A percentile compares a stretch with the other conserved stretches of the same genome.
Conservation (phyloP, 2,329 filamentous ascomycete genomes). For the Claviceps digitariae region DNA sequence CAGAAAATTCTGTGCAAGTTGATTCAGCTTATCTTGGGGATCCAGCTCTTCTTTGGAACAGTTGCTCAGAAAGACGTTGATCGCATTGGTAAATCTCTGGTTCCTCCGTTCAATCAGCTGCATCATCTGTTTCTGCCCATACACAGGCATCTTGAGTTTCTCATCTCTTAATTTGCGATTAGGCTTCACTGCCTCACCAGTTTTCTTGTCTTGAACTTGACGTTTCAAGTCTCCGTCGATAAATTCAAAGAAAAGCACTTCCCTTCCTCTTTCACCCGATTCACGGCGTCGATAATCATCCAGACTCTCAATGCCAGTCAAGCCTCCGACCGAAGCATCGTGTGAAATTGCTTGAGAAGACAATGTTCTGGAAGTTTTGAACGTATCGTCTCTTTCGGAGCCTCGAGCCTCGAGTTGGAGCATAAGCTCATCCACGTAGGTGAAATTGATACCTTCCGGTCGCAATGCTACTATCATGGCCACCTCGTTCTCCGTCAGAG, state of each 20-base stretch:
- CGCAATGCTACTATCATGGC: conserved; percentile 67
- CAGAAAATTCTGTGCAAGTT: conserved; percentile 44
- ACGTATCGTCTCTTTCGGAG: conserved; percentile 48
- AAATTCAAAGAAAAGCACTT: conserved; percentile 85
- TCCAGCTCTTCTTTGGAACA: conserved; percentile 54
- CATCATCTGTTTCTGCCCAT: conserved; percentile 84
- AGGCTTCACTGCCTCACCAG: conserved; percentile 56
- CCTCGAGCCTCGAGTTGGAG: conserved; percentile 68
- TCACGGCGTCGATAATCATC: conserved; percentile 12
- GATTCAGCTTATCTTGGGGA: conserved; percentile 50
- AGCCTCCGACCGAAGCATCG: conserved; percentile 43
- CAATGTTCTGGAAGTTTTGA: conserved; percentile 35
- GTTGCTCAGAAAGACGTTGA: conserved; percentile 63
- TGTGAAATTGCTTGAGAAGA: conserved; percentile 35
- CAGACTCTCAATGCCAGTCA: conserved; percentile 35
- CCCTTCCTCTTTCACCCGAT: conserved; percentile 27
- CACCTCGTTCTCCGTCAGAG: conserved; percentile 63
- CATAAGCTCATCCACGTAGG: conserved; percentile 73
- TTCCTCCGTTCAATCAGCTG: conserved; percentile 82
- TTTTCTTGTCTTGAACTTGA: conserved; percentile 58
- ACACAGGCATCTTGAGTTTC: conserved; percentile 81
- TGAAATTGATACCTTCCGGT: conserved; percentile 67
- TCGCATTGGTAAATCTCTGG: conserved; percentile 62
- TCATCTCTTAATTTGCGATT: conserved; percentile 60
- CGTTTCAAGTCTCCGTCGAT: conserved; percentile 81